Evolutionary conservation across 768 basidiomycete genomes (phyloP).

Genomic region (Baorangia bicolor): DNA sequence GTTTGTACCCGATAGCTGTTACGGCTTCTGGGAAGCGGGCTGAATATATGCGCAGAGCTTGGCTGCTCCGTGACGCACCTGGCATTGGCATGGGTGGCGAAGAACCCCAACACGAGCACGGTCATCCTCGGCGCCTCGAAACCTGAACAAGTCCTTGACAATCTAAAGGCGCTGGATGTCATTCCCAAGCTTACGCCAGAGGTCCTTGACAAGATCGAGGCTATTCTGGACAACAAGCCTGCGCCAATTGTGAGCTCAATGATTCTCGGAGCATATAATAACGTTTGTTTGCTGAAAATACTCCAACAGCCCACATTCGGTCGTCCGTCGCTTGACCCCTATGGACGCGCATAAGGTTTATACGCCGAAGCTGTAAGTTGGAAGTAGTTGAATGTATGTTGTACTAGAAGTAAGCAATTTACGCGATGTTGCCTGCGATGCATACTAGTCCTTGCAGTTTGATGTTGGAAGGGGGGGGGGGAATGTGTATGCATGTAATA

Average conservation of each 20-base stretch:
- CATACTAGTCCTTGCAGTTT: neutral
- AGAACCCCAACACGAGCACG: conserved; percentile 48
- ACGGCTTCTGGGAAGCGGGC: neutral
- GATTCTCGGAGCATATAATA: neutral
- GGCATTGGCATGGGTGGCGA: conserved; percentile 56
- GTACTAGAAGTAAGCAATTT: neutral
- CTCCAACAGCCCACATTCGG: conserved; percentile 23
- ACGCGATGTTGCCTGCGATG: neutral
- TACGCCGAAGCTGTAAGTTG: neutral
- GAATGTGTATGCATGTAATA: neutral
- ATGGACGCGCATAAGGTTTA: conserved; percentile 21
- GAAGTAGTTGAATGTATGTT: neutral
- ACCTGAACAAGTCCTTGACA: conserved; percentile 47
- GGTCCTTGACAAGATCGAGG: conserved; percentile 50
- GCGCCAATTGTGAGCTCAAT: conserved; percentile 25
- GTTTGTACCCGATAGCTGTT: conserved; percentile 7
- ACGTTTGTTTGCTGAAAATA: conserved; percentile 9
- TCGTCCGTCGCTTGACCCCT: conserved; percentile 30
- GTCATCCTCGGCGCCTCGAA: conserved; percentile 50
- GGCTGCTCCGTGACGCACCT: conserved; percentile 47
- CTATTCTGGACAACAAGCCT: conserved; percentile 45
- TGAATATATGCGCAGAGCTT: conserved; percentile 34
- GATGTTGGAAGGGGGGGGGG: neutral
- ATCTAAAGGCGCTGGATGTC: conserved; percentile 51
- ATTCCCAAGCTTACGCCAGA: conserved; percentile 54